A percentile compares a stretch with the other conserved stretches of the same genome.
phyloP scores from a whole-genome alignment of 1,284 basidiomycete genomes.

The Phellopilus nigrolimitatus region DNA sequence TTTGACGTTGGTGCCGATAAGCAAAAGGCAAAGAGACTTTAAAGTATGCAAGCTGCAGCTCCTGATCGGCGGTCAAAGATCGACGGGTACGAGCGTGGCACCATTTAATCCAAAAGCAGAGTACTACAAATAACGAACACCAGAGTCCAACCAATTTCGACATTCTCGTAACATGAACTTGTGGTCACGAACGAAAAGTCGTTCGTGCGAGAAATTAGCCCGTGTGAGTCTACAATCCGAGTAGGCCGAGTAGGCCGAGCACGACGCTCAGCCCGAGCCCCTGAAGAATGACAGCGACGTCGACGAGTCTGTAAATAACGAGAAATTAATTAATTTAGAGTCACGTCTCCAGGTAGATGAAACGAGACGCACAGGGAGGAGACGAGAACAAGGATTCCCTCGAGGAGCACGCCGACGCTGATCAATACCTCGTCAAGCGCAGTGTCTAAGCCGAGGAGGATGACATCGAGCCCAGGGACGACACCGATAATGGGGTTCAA shows the following conservation, averaged over 20 bases:
- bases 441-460: constrained; percentile 21
- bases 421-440: constrained; percentile 20
- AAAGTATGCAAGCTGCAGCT: no score
- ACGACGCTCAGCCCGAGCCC: constrained; percentile 26
- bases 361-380: constrained; percentile 13
- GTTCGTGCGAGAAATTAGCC: no score
- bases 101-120: no score
- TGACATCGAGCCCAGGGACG: constrained; percentile 14
- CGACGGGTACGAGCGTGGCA: no score
- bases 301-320: constrained; percentile 22
- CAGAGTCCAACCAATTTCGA: no score
- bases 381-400: constrained; percentile 22
- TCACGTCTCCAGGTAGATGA: not conserved
- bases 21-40: no score
- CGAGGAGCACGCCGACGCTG: constrained; percentile 21
- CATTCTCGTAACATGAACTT: no score
- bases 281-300: constrained; percentile 26
- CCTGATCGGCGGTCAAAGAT: no score
- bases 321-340: not conserved
- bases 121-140: no score
- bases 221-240: no score
- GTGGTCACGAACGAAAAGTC: no score
- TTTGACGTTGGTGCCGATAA: no score
- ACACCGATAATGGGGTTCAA: not conserved
- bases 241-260: constrained; percentile 27